These are phyloP conservation scores for Evernia prunastri DNA, from an alignment of 495 filamentous ascomycete species.

Conservation along the genomic window DNA sequence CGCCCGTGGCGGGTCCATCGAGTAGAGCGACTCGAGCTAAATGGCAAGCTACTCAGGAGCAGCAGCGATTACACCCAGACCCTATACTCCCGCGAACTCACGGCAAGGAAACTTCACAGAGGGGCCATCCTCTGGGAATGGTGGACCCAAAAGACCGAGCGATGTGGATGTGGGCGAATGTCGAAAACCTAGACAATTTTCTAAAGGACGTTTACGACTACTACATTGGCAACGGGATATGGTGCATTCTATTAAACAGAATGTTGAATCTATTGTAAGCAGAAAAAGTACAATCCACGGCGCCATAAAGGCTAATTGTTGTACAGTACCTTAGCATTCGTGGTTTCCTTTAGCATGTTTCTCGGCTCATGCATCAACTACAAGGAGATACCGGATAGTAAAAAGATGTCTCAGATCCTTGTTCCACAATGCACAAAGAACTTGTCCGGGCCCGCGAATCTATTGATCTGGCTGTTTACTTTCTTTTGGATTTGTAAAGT, in stretches of 20 bases:
- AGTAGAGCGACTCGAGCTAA: slow-evolving; percentile 50
- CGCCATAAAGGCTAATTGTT: slow-evolving; percentile 9
- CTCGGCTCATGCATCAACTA: slow-evolving; percentile 86
- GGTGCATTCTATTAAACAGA: slow-evolving; percentile 74
- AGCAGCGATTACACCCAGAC: slow-evolving; percentile 54
- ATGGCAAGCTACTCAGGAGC: slow-evolving; percentile 60
- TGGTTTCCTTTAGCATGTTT: slow-evolving; percentile 78
- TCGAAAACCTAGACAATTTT: slow-evolving; percentile 86
- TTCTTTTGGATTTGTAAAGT: slow-evolving; percentile 80
- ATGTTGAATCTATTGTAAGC: slow-evolving; percentile 67
- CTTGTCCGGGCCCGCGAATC: slow-evolving; percentile 73
- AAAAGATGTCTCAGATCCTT: slow-evolving; percentile 67
- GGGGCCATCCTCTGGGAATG: slow-evolving; percentile 42
- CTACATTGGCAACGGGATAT: slow-evolving; percentile 77
- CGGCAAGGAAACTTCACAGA: slow-evolving; percentile 18
- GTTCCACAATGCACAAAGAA: slow-evolving; percentile 77
- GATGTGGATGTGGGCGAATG: slow-evolving; percentile 94
- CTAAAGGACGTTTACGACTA: slow-evolving; percentile 87
- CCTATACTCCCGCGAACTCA: slow-evolving; percentile 13
- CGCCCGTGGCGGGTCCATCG: slow-evolving; percentile 48
- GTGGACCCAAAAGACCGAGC: slow-evolving; percentile 72
- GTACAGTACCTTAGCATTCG: slow-evolving; percentile 61
- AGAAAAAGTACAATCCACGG: not conserved
- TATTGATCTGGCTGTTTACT: slow-evolving; percentile 79
- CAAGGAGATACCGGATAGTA: slow-evolving; percentile 62